Evolutionary conservation across 345 rosid species (phyloP).

Genomic region (Acer yangbiense): DNA sequence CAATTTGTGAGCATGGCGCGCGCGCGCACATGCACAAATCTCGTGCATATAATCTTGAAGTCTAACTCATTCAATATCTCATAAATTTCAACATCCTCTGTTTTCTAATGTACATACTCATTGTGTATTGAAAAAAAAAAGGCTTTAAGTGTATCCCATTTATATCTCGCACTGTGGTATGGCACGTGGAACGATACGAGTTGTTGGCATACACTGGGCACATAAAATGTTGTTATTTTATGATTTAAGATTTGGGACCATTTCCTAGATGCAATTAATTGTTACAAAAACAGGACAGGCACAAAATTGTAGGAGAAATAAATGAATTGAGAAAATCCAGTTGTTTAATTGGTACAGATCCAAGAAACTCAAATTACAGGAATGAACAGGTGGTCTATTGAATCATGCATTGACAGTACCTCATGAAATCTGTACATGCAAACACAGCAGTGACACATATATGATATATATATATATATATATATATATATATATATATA

Average conservation of each 20-base stretch:
- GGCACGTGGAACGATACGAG: too few species aligned
- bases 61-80: not conserved
- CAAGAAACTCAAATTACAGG: not conserved
- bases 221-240: not conserved
- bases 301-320: too few species aligned
- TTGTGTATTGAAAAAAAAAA: not conserved
- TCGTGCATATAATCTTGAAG: not conserved
- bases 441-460: not conserved
- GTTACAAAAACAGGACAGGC: not conserved
- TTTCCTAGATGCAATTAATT: not conserved
- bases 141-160: not conserved
- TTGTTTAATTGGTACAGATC: not conserved
- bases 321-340: too few species aligned
- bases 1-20: not conserved
- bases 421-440: not conserved
- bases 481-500: not conserved
- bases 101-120: not conserved
- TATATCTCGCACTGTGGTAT: not conserved
- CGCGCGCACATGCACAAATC: not conserved
- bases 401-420: not conserved
- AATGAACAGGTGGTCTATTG: too few species aligned
- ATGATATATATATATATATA: not conserved
- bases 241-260: not conserved
- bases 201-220: not conserved
- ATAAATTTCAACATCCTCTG: not conserved